Evolutionary conservation across 805 yeast genomes (phyloP).

Genomic region (Saccharomycopsis capsularis): DNA sequence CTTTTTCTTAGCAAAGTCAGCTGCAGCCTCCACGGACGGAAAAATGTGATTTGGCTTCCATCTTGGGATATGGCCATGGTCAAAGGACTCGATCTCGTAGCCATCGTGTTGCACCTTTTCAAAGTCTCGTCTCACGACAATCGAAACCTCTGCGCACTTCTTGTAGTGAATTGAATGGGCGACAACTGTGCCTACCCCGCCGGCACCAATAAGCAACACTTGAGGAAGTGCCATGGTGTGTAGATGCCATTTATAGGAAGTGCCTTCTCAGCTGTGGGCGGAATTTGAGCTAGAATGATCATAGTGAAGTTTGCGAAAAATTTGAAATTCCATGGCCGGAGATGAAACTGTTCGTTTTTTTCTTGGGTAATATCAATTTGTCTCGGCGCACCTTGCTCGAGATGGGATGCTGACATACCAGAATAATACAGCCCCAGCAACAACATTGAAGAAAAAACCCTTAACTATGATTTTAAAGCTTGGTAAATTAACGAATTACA

Average conservation of each 20-base stretch:
- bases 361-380: too few species aligned
- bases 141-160: slow-evolving; percentile 45
- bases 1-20: neutral
- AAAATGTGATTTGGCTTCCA: slow-evolving; percentile 51
- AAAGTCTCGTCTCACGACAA: slow-evolving; percentile 60
- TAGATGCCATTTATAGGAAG: neutral
- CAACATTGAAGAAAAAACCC: too few species aligned
- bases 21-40: slow-evolving; percentile 40
- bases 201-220: slow-evolving; percentile 56
- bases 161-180: slow-evolving; percentile 52
- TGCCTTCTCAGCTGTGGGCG: too few species aligned
- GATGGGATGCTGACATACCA: too few species aligned
- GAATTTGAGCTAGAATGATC: too few species aligned
- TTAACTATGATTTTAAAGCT: too few species aligned
- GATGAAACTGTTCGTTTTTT: too few species aligned
- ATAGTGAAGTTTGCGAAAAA: neutral
- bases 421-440: too few species aligned
- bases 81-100: slow-evolving; percentile 50
- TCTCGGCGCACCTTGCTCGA: too few species aligned
- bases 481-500: too few species aligned
- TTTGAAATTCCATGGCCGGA: too few species aligned
- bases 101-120: slow-evolving; percentile 45
- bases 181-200: slow-evolving; percentile 78
- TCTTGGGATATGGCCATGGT: slow-evolving; percentile 46
- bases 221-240: neutral